Evolutionary conservation across 306 rosid genomes (phyloP).

Genomic region (Lupinus albus): DNA sequence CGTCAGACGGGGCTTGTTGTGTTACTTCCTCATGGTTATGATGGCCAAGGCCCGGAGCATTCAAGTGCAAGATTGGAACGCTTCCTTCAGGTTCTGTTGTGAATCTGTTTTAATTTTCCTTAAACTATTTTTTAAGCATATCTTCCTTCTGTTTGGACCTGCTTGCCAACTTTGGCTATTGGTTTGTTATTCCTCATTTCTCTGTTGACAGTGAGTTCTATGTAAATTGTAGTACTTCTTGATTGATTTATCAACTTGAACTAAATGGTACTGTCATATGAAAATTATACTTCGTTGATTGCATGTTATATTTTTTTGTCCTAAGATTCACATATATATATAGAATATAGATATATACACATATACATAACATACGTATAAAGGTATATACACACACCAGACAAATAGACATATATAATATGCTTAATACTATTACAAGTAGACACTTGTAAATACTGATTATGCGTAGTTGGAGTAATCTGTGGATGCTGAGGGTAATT

Average conservation of each 20-base stretch:
- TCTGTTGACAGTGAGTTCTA: constrained; percentile 27
- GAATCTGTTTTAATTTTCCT: constrained; percentile 32
- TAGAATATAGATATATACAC: no score
- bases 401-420: no score
- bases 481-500: constrained; percentile 25
- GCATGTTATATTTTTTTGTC: constrained; percentile 13
- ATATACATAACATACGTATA: no score
- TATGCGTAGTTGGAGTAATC: constrained; percentile 5
- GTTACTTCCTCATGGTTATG: constrained; percentile 95
- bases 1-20: constrained; percentile 94
- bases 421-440: neutral
- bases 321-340: no score
- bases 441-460: constrained; percentile 10
- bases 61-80: constrained; percentile 91
- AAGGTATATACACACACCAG: no score
- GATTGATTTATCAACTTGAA: constrained; percentile 31
- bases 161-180: constrained; percentile 13
- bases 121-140: neutral
- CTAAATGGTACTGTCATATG: neutral
- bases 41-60: constrained; percentile 99
- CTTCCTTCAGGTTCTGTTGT: constrained; percentile 77
- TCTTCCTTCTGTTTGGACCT: constrained; percentile 22
- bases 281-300: neutral
- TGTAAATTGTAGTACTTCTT: constrained; percentile 10
- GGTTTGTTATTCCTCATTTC: constrained; percentile 10